Conservation (phyloP, 2,329 filamentous ascomycete genomes). For the Neofusicoccum cordaticola region DNA sequence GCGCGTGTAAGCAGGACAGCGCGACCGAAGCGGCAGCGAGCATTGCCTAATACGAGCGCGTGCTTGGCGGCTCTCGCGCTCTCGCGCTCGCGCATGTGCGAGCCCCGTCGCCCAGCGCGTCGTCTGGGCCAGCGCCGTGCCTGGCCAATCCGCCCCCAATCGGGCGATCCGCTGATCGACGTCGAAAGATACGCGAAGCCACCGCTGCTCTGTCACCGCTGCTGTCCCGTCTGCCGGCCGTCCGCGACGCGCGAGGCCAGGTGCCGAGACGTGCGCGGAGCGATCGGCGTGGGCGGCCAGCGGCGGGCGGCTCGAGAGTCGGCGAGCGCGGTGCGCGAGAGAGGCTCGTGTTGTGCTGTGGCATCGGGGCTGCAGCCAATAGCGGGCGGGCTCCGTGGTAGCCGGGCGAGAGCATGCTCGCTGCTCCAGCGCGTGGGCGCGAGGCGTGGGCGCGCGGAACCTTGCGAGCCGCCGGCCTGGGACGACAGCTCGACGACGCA, state of each 20-base stretch:
- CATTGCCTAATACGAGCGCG: constrained; percentile 9
- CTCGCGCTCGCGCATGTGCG: not conserved
- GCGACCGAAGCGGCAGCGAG: not conserved
- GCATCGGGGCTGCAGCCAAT: not conserved
- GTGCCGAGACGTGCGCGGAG: not conserved
- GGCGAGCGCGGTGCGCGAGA: too few relatives aligned
- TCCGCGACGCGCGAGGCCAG: not conserved
- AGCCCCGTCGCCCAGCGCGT: not conserved
- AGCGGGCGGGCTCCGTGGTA: not conserved
- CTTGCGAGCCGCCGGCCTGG: not conserved
- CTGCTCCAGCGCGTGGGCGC: not conserved
- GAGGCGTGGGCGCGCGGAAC: not conserved
- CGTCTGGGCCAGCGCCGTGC: not conserved
- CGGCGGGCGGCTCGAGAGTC: not conserved
- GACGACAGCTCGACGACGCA: not conserved
- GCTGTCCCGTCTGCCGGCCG: not conserved
- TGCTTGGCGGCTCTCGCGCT: not conserved
- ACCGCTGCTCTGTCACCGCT: not conserved
- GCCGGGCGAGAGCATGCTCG: not conserved
- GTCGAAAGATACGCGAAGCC: constrained; percentile 10
- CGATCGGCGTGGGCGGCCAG: not conserved
- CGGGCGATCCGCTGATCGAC: constrained; percentile 9
- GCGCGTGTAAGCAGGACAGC: not conserved
- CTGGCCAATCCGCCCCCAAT: constrained; percentile 1
- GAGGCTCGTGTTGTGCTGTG: not conserved